Percentiles rank a stretch among this genome's conserved stretches.
These are phyloP conservation scores for Mortierella sp. DNA, from an alignment of 371 early-diverging fungal genomes.

Conservation along the genomic window DNA sequence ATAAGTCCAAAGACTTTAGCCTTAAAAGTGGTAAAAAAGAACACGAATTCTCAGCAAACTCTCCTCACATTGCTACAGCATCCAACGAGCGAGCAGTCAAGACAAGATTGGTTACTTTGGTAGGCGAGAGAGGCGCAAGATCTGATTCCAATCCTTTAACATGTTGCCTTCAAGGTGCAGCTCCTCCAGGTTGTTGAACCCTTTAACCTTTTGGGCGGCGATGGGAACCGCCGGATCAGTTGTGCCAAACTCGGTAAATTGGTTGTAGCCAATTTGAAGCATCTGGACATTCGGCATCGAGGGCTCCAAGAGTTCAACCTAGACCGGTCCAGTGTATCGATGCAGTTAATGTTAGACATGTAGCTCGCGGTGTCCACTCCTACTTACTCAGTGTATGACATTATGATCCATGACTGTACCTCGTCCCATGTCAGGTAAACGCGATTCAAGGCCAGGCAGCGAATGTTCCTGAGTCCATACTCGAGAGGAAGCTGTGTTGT, in stretches of 20 bases:
- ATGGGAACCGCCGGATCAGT: constrained; percentile 10
- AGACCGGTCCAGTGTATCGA: neutral
- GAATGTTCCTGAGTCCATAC: constrained; percentile 53
- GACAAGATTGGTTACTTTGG: constrained; percentile 55
- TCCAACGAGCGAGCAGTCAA: neutral
- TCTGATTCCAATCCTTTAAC: constrained; percentile 66
- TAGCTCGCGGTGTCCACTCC: too few species aligned
- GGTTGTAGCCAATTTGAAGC: constrained; percentile 74
- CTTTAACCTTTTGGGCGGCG: constrained; percentile 32
- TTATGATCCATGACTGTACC: constrained; percentile 36
- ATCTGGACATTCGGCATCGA: constrained; percentile 68
- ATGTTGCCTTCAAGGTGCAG: constrained; percentile 77
- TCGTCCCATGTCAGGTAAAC: constrained; percentile 57
- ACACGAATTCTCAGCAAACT: too few species aligned
- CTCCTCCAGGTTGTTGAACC: constrained; percentile 61
- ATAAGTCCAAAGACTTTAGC: constrained; percentile 43
- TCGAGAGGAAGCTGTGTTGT: constrained; percentile 23
- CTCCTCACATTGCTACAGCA: too few species aligned
- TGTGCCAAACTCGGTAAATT: constrained; percentile 52
- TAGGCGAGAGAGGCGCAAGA: constrained; percentile 59
- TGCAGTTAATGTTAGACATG: too few species aligned
- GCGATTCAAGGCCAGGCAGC: constrained; percentile 58
- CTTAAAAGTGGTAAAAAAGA: constrained; percentile 8
- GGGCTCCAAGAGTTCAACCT: constrained; percentile 59
- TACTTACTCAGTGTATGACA: too few species aligned